Evolutionary conservation across 1,284 basidiomycete genomes (phyloP).

Genomic region (Naganishia sp.): DNA sequence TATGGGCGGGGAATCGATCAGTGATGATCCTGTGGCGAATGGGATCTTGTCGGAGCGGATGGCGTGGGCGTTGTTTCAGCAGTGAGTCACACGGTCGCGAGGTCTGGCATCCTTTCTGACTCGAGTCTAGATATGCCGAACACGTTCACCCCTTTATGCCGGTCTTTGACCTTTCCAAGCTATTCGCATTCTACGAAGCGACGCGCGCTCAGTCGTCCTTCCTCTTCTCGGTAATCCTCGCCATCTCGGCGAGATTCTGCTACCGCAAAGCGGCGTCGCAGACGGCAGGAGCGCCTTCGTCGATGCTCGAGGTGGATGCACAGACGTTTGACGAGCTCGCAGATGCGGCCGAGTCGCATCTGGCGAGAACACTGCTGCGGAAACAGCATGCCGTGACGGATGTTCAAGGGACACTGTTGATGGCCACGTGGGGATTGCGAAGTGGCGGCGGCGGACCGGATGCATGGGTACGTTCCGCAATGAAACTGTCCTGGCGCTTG

Average conservation of each 20-base stretch:
- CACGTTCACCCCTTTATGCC: constrained; percentile 15
- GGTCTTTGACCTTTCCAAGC: constrained; percentile 8
- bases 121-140: not conserved
- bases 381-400: constrained; percentile 46
- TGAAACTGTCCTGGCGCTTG: no score
- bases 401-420: constrained; percentile 45
- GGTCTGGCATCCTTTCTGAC: not conserved
- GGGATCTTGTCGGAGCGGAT: constrained; percentile 14
- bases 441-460: constrained; percentile 44
- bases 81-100: constrained; percentile 1
- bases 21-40: constrained; percentile 14
- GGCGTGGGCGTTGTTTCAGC: constrained; percentile 17
- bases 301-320: constrained; percentile 30
- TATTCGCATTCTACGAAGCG: constrained; percentile 5
- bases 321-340: constrained; percentile 35
- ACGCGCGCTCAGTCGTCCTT: constrained; percentile 36
- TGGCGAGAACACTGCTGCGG: constrained; percentile 42
- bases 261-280: constrained; percentile 1
- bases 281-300: constrained; percentile 33
- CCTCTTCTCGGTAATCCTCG: constrained; percentile 41
- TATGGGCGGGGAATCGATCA: constrained; percentile 4
- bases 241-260: constrained; percentile 43
- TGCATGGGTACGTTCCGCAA: constrained; percentile 39
- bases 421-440: constrained; percentile 46
- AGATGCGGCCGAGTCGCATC: constrained; percentile 44